phyloP scores from a whole-genome alignment of 192 early-diverging fungal species.

The Rhizophagus clarus region DNA sequence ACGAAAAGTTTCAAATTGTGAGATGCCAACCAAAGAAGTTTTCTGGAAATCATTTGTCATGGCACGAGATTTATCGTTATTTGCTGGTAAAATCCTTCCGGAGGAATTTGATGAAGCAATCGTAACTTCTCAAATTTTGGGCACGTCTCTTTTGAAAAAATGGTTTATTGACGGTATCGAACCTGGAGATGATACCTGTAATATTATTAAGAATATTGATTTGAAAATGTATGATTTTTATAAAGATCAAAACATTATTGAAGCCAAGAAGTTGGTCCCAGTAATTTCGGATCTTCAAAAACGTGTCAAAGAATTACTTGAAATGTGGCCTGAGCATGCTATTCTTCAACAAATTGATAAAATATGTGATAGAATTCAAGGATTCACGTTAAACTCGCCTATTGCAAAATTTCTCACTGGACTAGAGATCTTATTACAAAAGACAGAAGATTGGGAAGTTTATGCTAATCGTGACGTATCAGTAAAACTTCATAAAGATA shows the following conservation, averaged over 20 bases:
- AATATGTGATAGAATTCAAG: slow-evolving; percentile 57
- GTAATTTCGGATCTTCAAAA: slow-evolving; percentile 62
- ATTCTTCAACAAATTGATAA: slow-evolving; percentile 78
- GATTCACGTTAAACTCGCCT: slow-evolving; percentile 78
- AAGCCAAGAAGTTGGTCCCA: slow-evolving; percentile 67
- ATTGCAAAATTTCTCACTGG: slow-evolving; percentile 89
- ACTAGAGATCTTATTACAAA: slow-evolving; percentile 83
- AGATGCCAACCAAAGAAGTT: neutral
- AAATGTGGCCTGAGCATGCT: slow-evolving; percentile 91
- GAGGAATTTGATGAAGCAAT: slow-evolving; percentile 52
- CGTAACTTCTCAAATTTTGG: slow-evolving; percentile 52
- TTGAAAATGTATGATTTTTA: slow-evolving; percentile 89
- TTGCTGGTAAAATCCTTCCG: slow-evolving; percentile 48
- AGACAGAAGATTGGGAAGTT: slow-evolving; percentile 93
- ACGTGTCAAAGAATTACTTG: slow-evolving; percentile 63
- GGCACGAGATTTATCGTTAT: slow-evolving; percentile 47
- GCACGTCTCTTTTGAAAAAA: slow-evolving; percentile 54
- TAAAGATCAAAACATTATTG: slow-evolving; percentile 72
- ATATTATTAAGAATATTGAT: slow-evolving; percentile 34
- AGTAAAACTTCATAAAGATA: slow-evolving; percentile 66
- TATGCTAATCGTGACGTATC: slow-evolving; percentile 84
- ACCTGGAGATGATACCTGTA: neutral
- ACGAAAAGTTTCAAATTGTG: neutral
- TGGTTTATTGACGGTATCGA: slow-evolving; percentile 36
- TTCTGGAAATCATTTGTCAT: slow-evolving; percentile 46